Evolutionary conservation across 768 basidiomycete species (phyloP), one percentile per base, ranked within the genome.

Genomic region (Boletus reticulatus): DNA sequence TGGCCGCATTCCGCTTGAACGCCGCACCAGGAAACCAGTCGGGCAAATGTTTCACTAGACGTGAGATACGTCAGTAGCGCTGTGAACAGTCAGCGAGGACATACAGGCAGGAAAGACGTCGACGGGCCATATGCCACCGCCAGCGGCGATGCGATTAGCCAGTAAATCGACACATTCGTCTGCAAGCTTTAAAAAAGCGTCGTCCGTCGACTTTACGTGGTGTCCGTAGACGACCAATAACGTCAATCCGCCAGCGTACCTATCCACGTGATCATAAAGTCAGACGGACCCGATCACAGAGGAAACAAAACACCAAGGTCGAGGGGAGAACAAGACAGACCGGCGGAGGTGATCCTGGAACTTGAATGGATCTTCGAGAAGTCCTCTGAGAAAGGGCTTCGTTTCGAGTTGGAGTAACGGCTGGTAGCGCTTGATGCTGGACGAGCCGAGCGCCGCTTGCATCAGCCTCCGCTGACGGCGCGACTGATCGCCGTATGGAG

Each of bases 401-500:
- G 84, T 87, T 62, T 81, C 80, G 37, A 77, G 77, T 59, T 79
- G 72, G 41, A 88, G 73, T 31, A 87, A 74, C 0, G 83, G 83
- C 46, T 82, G 72, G 67, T 88, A 90, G 5, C 71, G 64, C 10
- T 80, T 77, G 53, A 89, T 82, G 20, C 69, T 74, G 12, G 76
- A 74, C 29, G 75, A 58, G 37, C 82, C 80, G 37, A 90, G 77
- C 7, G 87, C 86, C 48, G 80, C 79, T 65, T 84, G 83, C 72
- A 89, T 80, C 42, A 89, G 79, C 60, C 72, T 80, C 62, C 88
- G 82, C 67, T 88, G 86, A 22, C 85, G 81, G 54, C 81, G 83
- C 43, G 76, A 77, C 63, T 78, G 76, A 57, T 86, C 84, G 34
- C 82, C 82, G 63, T 89, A 87, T 17, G 77, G 76, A 6, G 84